Conservation (phyloP, 2,329 filamentous ascomycete genomes). For the Claviceps lovelessii region DNA sequence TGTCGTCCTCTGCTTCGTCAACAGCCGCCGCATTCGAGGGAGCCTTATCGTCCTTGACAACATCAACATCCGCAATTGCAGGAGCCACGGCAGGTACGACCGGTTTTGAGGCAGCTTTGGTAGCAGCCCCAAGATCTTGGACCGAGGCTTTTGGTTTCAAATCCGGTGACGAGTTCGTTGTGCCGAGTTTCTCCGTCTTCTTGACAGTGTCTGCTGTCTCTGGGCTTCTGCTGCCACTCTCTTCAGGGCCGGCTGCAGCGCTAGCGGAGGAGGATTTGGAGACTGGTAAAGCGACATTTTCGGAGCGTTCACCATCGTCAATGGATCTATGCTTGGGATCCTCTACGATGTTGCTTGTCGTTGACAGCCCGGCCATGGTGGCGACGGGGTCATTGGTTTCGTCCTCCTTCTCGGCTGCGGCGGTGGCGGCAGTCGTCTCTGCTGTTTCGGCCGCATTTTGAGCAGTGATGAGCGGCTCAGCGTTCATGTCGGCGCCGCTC, state of each 20-base stretch:
- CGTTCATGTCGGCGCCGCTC: background rate
- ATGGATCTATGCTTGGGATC: background rate
- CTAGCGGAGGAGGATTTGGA: slow-evolving; percentile 10
- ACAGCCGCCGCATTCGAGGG: background rate
- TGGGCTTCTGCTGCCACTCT: no score
- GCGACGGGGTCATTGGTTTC: background rate
- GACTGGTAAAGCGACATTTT: slow-evolving; percentile 6
- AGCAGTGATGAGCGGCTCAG: background rate
- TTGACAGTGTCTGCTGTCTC: background rate
- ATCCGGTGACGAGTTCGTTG: slow-evolving; percentile 6
- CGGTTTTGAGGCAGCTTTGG: slow-evolving; percentile 8
- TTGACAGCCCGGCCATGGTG: background rate
- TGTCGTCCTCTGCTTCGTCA: no score
- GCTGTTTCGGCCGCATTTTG: no score
- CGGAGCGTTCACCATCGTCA: slow-evolving; percentile 5
- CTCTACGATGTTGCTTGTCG: background rate
- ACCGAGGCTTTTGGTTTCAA: slow-evolving; percentile 15
- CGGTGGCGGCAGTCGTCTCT: no score
- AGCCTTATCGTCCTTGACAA: background rate
- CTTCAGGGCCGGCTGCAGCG: background rate
- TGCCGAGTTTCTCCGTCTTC: slow-evolving; percentile 3
- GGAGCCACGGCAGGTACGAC: background rate
- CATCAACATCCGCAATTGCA: background rate
- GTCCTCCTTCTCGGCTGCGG: no score
- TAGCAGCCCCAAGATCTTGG: slow-evolving; percentile 14